Evolutionary conservation across 1,139 yeast species (phyloP).

Genomic region (Taphrina confusa): DNA sequence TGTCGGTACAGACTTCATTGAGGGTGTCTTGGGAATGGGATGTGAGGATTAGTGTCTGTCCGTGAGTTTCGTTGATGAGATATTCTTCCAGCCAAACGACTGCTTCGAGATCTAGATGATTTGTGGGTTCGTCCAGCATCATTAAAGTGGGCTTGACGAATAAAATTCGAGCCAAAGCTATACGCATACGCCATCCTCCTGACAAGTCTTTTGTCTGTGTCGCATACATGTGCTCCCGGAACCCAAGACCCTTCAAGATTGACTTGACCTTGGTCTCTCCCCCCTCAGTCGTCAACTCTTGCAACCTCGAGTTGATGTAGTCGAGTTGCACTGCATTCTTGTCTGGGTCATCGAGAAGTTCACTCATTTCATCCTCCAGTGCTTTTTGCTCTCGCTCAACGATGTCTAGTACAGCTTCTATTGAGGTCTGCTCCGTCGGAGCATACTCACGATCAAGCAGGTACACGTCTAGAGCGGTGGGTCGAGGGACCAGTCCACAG

Average conservation of each 20-base stretch:
- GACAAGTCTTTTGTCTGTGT: constrained; percentile 97
- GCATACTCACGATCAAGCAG: constrained; percentile 96
- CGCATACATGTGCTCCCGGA: constrained; percentile 78
- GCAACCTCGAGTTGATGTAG: constrained; percentile 36
- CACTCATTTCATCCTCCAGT: constrained; percentile 90
- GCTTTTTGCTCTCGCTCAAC: constrained; percentile 91
- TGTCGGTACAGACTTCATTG: constrained; percentile 96
- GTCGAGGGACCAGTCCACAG: constrained; percentile 93
- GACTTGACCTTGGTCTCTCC: constrained; percentile 52
- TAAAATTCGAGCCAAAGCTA: constrained; percentile 78
- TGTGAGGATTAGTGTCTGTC: constrained; percentile 66
- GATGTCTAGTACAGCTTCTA: constrained; percentile 95
- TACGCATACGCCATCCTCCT: constrained; percentile 97
- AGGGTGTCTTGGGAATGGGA: constrained; percentile 99
- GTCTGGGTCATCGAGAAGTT: constrained; percentile 45
- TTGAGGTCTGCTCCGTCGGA: constrained; percentile 85
- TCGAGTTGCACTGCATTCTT: constrained; percentile 38
- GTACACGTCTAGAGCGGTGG: constrained; percentile 86
- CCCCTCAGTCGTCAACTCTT: constrained; percentile 36
- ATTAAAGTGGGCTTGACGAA: constrained; percentile 83
- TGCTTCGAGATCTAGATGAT: constrained; percentile 97
- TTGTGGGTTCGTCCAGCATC: constrained; percentile 95
- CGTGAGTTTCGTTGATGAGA: constrained; percentile 54
- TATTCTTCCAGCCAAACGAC: constrained; percentile 99
- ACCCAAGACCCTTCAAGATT: constrained; percentile 95